These are phyloP conservation scores for Fusarium penzigii DNA, from an alignment of 2,329 filamentous ascomycete species.

Conservation along the genomic window DNA sequence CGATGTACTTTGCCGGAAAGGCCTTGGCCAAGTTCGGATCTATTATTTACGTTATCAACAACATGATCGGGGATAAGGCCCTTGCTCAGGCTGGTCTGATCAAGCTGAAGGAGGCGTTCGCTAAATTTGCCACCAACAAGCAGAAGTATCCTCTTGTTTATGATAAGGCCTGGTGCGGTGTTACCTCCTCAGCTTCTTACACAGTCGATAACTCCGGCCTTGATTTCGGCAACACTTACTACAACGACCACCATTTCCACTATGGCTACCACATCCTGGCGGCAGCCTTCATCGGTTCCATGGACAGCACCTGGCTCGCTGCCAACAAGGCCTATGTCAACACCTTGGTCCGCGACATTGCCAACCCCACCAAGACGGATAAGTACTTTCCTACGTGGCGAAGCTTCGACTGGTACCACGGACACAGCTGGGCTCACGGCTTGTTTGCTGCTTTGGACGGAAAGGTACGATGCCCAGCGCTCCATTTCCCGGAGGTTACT, in stretches of 20 bases:
- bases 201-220: constrained; percentile 64
- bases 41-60: constrained; percentile 64
- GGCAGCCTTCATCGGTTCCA: constrained; percentile 76
- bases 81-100: constrained; percentile 59
- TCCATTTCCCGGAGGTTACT: not conserved
- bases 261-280: constrained; percentile 90
- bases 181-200: constrained; percentile 77
- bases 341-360: constrained; percentile 76
- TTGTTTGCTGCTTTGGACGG: constrained; percentile 71
- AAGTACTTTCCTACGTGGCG: constrained; percentile 79
- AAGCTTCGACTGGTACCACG: constrained; percentile 91
- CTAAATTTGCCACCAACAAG: constrained; percentile 64
- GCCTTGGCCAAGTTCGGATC: constrained; percentile 75
- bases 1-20: constrained; percentile 94
- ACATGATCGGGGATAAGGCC: constrained; percentile 60
- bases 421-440: constrained; percentile 90
- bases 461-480: constrained; percentile 50
- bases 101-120: constrained; percentile 67
- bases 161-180: constrained; percentile 74
- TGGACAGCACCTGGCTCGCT: constrained; percentile 74
- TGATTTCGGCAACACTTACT: constrained; percentile 90
- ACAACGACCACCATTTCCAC: constrained; percentile 76
- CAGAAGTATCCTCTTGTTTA: constrained; percentile 68
- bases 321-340: constrained; percentile 81
- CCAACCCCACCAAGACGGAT: constrained; percentile 73